Evolutionary conservation across 352 stramenopile species (phyloP).

Genomic region (Thraustotheca clavata): DNA sequence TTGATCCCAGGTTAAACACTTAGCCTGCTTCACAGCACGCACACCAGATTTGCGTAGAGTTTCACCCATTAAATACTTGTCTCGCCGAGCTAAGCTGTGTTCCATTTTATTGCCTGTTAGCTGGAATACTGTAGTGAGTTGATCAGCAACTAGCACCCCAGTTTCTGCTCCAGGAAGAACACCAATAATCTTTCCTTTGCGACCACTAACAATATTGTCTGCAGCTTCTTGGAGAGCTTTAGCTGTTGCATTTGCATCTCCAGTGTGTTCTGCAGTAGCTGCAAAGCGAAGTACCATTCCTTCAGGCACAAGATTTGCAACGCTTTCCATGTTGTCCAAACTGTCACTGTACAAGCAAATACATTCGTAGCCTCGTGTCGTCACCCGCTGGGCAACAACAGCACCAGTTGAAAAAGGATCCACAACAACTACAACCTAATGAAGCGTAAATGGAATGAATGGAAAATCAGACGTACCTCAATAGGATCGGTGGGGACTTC

Average conservation of each 20-base stretch:
- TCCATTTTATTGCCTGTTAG: constrained; percentile 78
- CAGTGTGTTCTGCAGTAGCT: constrained; percentile 63
- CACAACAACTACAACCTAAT: constrained; percentile 87
- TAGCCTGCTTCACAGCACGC: constrained; percentile 86
- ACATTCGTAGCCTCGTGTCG: constrained; percentile 82
- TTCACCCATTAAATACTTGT: constrained; percentile 87
- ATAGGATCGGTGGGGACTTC: background rate
- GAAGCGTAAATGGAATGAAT: constrained; percentile 22
- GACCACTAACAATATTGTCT: background rate
- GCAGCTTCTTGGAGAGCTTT: background rate
- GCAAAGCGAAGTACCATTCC: constrained; percentile 69
- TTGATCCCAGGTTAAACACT: constrained; percentile 64
- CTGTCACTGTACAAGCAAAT: constrained; percentile 82
- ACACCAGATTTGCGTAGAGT: constrained; percentile 67
- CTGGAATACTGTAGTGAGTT: constrained; percentile 75
- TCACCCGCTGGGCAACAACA: constrained; percentile 88
- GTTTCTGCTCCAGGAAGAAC: constrained; percentile 90
- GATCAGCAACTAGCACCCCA: constrained; percentile 88
- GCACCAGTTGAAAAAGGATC: constrained; percentile 95
- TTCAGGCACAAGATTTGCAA: constrained; percentile 67
- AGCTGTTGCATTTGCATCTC: constrained; percentile 26
- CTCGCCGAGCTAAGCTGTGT: constrained; percentile 49
- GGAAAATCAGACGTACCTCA: constrained; percentile 7
- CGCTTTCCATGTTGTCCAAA: constrained; percentile 72
- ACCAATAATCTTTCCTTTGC: constrained; percentile 41